A percentile compares a stretch with the other conserved stretches of the same genome.
Evolutionary conservation across 495 filamentous ascomycete genomes (phyloP).

Genomic region (Neurospora sublineolata): DNA sequence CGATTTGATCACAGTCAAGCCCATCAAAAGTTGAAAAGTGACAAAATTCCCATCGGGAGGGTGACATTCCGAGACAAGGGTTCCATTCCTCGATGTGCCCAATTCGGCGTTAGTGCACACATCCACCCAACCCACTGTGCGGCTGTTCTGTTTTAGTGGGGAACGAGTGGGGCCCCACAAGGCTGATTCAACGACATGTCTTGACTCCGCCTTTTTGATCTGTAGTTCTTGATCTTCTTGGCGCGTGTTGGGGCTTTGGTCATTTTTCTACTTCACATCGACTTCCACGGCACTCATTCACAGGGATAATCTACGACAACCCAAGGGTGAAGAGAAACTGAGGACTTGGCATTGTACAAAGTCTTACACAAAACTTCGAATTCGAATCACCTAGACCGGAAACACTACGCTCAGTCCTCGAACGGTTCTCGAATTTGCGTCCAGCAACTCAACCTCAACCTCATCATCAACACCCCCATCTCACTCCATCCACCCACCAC

Average conservation of each 20-base stretch:
- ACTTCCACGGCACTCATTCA: neutral
- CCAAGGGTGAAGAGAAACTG: neutral
- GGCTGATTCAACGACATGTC: neutral
- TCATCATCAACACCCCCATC: neutral
- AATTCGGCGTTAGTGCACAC: neutral
- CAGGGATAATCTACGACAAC: neutral
- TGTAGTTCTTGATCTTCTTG: neutral
- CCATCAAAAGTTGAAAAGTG: neutral
- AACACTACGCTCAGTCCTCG: neutral
- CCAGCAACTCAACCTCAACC: neutral
- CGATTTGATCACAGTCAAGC: neutral
- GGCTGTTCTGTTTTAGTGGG: neutral
- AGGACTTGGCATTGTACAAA: neutral
- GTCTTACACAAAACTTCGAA: neutral
- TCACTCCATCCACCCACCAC: neutral
- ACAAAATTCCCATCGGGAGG: neutral
- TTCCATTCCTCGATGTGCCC: neutral
- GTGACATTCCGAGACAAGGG: neutral
- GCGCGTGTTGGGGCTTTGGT: neutral
- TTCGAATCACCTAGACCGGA: neutral
- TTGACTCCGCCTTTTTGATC: neutral
- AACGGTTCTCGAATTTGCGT: neutral
- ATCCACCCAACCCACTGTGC: neutral
- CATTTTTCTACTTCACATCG: neutral
- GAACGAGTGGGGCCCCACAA: neutral